These are phyloP conservation scores for Fraxinus baroniana DNA, from an alignment of 305 asterid genomes.

Conservation along the genomic window DNA sequence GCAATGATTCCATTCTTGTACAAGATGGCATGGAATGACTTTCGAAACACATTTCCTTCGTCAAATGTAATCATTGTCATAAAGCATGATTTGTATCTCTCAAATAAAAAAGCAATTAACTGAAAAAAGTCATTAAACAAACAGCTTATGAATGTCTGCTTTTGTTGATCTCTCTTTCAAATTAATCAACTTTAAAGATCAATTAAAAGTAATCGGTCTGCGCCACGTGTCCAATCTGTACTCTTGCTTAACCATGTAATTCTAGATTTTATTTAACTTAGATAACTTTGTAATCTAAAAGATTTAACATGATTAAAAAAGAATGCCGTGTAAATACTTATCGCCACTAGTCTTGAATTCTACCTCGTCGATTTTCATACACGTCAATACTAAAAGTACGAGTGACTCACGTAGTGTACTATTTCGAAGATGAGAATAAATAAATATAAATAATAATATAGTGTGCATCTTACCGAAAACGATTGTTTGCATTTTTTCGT, in stretches of 20 bases:
- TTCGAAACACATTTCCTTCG: slow-evolving; percentile 7
- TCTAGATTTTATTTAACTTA: background rate
- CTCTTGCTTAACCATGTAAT: background rate
- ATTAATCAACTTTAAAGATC: slow-evolving; percentile 14
- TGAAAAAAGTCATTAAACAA: slow-evolving; percentile 5
- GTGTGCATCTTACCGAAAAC: too few relatives aligned
- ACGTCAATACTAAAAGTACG: background rate
- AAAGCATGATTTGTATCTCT: slow-evolving; percentile 24
- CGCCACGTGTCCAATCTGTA: background rate
- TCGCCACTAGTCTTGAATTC: too few relatives aligned
- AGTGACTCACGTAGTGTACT: background rate
- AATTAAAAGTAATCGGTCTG: slow-evolving; percentile 6
- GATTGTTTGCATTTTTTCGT: too few relatives aligned
- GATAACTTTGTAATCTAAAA: background rate
- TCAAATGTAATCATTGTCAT: slow-evolving; percentile 14
- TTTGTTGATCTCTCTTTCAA: slow-evolving; percentile 20
- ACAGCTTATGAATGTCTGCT: slow-evolving; percentile 11
- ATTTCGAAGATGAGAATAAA: too few relatives aligned
- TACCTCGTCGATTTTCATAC: background rate
- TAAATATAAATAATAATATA: too few relatives aligned
- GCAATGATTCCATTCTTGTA: slow-evolving; percentile 27
- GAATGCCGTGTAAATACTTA: too few relatives aligned
- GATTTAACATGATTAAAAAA: background rate
- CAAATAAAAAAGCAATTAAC: slow-evolving; percentile 23
- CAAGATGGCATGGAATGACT: slow-evolving; percentile 12